Evolutionary conservation across 225 moss, liverwort and hornwort species (phyloP).

Genomic region (Climacium dendroides): DNA sequence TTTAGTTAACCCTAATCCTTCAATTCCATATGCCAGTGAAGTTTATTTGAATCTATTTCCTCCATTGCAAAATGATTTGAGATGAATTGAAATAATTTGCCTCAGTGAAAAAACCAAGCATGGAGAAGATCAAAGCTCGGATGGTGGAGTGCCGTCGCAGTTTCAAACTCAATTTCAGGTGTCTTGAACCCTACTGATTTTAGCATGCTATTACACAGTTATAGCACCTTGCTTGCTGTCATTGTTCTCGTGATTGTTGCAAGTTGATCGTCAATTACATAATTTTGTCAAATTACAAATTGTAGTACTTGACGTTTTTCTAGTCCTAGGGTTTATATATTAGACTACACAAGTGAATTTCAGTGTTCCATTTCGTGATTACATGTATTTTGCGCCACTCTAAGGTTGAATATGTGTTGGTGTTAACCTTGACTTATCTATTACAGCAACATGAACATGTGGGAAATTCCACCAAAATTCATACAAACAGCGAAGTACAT

Average conservation of each 20-base stretch:
- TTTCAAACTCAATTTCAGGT: constrained; percentile 69
- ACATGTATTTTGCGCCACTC: neutral
- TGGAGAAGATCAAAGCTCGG: constrained; percentile 71
- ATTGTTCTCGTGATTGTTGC: neutral
- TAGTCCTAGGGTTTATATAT: neutral
- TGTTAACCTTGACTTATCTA: neutral
- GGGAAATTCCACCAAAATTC: constrained; percentile 46
- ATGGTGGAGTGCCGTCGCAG: constrained; percentile 71
- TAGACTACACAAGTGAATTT: neutral
- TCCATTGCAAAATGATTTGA: neutral
- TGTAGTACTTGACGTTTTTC: neutral
- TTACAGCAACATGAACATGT: constrained; percentile 49
- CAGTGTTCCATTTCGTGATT: neutral
- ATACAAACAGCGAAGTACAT: constrained; percentile 22
- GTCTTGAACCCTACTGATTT: neutral
- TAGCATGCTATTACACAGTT: neutral
- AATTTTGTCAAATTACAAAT: neutral
- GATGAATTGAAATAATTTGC: neutral
- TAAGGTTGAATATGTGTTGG: neutral
- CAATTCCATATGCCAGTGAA: neutral
- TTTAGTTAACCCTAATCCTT: neutral
- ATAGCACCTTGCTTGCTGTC: neutral
- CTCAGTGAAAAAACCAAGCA: constrained; percentile 55
- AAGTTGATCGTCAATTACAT: neutral
- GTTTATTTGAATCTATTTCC: neutral